These are phyloP conservation scores for Trichosporon sp. DNA, from an alignment of 1,284 basidiomycete genomes.

Conservation along the genomic window DNA sequence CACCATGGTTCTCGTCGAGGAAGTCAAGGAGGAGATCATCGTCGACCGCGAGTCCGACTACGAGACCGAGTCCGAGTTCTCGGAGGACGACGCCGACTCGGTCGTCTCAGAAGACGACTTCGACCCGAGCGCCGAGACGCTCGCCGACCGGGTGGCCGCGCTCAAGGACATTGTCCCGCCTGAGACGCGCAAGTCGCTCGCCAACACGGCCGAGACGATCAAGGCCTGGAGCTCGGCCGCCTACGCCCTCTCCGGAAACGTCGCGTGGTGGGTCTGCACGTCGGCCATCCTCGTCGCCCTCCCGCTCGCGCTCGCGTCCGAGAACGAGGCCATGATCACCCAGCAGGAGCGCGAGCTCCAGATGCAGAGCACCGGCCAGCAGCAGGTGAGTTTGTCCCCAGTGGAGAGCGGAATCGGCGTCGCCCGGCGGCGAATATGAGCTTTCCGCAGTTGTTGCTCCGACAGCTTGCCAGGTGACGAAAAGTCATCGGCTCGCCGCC, in stretches of 20 bases:
- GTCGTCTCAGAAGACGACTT: slow-evolving; percentile 38
- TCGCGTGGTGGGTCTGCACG: slow-evolving; percentile 93
- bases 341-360: slow-evolving; percentile 93
- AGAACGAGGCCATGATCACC: slow-evolving; percentile 92
- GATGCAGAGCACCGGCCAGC: slow-evolving; percentile 85
- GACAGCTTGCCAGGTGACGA: not conserved
- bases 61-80: slow-evolving; percentile 39
- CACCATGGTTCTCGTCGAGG: slow-evolving; percentile 48
- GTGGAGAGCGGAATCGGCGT: not conserved
- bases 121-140: slow-evolving; percentile 58
- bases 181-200: slow-evolving; percentile 71
- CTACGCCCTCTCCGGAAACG: slow-evolving; percentile 65
- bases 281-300: slow-evolving; percentile 88
- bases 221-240: slow-evolving; percentile 59
- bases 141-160: slow-evolving; percentile 81
- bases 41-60: slow-evolving; percentile 41
- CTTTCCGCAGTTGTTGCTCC: not conserved
- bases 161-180: slow-evolving; percentile 95
- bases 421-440: not conserved
- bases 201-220: slow-evolving; percentile 59
- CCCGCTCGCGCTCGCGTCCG: slow-evolving; percentile 84
- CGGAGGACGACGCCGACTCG: slow-evolving; percentile 34
- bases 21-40: slow-evolving; percentile 40
- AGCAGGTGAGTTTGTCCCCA: slow-evolving; percentile 61
- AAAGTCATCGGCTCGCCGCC: not conserved